Conservation (phyloP, 129 eudicot species). For the Helichrysum umbraculigerum region DNA sequence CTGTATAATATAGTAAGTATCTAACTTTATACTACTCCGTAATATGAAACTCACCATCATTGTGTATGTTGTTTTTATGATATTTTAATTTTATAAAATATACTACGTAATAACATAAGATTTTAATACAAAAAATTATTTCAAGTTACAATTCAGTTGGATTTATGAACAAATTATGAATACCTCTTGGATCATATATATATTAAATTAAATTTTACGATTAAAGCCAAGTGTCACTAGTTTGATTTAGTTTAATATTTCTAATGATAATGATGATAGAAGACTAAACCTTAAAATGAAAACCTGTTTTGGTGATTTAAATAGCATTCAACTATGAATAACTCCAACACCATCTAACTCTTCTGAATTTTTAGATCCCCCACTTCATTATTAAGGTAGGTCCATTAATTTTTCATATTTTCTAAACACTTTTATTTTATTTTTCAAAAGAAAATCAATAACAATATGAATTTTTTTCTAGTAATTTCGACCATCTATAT, state of each 20-base stretch:
- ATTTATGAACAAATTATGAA: background rate
- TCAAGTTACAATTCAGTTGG: background rate
- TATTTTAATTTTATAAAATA: no score
- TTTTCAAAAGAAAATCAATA: background rate
- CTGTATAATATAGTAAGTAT: no score
- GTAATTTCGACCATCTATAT: background rate
- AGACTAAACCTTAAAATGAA: background rate
- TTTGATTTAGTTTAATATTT: no score
- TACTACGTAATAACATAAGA: no score
- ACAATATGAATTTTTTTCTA: background rate
- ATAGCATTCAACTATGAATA: conserved; percentile 6
- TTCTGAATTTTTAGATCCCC: conserved; percentile 2
- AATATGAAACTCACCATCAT: background rate
- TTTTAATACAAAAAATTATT: no score
- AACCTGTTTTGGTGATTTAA: background rate
- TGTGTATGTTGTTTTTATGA: no score
- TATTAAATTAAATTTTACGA: no score
- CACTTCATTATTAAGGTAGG: conserved; percentile 26
- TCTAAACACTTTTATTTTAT: background rate
- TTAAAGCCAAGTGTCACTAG: background rate
- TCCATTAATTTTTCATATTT: conserved; percentile 8
- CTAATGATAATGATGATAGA: background rate
- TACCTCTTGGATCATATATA: background rate
- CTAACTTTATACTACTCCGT: no score
- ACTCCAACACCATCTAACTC: conserved; percentile 23